Conservation (phyloP, 768 basidiomycete species). For the Astraeus odoratus region DNA sequence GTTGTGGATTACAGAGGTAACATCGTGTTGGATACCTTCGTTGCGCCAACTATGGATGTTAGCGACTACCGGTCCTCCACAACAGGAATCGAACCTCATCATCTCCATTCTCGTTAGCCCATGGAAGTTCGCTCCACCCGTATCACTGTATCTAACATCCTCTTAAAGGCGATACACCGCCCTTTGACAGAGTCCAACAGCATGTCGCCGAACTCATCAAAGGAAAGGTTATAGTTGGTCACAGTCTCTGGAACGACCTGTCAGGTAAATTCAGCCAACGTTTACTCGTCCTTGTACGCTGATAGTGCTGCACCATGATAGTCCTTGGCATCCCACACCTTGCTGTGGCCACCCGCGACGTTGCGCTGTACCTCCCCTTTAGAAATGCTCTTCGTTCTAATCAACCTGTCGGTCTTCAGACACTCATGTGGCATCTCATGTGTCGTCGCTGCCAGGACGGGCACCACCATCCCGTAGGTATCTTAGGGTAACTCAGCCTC, state of each 20-base stretch:
- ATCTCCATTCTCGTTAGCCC: conserved; percentile 34
- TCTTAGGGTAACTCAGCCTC: not conserved
- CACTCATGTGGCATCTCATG: conserved; percentile 80
- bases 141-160: not conserved
- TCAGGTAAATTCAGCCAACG: too few species aligned
- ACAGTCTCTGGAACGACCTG: conserved; percentile 75
- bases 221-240: conserved; percentile 68
- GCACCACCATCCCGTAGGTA: conserved; percentile 63
- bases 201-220: conserved; percentile 58
- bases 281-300: conserved; percentile 5
- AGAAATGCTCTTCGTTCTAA: conserved; percentile 62
- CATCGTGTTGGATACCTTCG: conserved; percentile 55
- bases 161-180: conserved; percentile 31
- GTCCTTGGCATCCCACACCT: conserved; percentile 78
- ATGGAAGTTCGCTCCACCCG: not conserved
- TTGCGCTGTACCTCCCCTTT: conserved; percentile 76
- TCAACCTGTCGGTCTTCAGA: conserved; percentile 67
- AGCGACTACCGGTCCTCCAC: conserved; percentile 67
- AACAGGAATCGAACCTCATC: conserved; percentile 45
- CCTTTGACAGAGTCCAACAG: conserved; percentile 61
- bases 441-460: conserved; percentile 69
- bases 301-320: conserved; percentile 21
- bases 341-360: conserved; percentile 72
- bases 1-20: conserved; percentile 54
- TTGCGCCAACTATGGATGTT: conserved; percentile 58